Percentiles rank a stretch among this genome's conserved stretches.
Conservation (phyloP, 2,329 filamentous ascomycete species). For the Metarhizium robertsii region DNA sequence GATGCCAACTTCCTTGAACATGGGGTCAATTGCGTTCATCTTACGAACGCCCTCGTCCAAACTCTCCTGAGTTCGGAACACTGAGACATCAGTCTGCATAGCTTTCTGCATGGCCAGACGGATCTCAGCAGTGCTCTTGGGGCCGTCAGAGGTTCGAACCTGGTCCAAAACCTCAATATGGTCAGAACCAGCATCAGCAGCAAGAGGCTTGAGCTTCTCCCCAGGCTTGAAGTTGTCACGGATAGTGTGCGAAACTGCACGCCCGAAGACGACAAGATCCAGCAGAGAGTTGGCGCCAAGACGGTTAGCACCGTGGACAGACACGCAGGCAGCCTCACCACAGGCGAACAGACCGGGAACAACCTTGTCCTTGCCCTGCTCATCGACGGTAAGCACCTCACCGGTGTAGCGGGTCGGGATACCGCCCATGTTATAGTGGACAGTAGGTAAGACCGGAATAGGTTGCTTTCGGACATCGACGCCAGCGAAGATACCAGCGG, state of each 20-base stretch:
- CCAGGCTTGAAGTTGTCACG: conserved; percentile 88
- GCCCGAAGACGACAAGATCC: conserved; percentile 94
- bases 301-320: conserved; percentile 96
- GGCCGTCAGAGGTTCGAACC: conserved; percentile 72
- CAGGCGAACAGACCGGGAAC: conserved; percentile 94
- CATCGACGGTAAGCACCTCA: conserved; percentile 85
- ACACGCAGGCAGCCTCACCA: conserved; percentile 94
- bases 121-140: conserved; percentile 82
- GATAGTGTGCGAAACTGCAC: conserved; percentile 94
- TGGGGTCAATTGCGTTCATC: conserved; percentile 75
- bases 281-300: conserved; percentile 97
- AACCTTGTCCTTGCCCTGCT: conserved; percentile 79
- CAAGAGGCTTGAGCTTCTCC: conserved; percentile 66
- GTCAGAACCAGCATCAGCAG: conserved; percentile 79
- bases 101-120: conserved; percentile 92
- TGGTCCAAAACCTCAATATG: conserved; percentile 81
- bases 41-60: conserved; percentile 87
- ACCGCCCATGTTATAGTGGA: conserved; percentile 99
- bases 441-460: conserved; percentile 90
- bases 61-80: conserved; percentile 91
- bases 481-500: conserved; percentile 91
- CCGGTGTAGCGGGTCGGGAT: conserved; percentile 97
- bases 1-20: conserved; percentile 77
- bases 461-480: conserved; percentile 96
- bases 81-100: conserved; percentile 95